Evolutionary conservation across 306 rosid species (phyloP), one percentile per base, ranked within the genome.

Genomic region (Cicer yamashitae): DNA sequence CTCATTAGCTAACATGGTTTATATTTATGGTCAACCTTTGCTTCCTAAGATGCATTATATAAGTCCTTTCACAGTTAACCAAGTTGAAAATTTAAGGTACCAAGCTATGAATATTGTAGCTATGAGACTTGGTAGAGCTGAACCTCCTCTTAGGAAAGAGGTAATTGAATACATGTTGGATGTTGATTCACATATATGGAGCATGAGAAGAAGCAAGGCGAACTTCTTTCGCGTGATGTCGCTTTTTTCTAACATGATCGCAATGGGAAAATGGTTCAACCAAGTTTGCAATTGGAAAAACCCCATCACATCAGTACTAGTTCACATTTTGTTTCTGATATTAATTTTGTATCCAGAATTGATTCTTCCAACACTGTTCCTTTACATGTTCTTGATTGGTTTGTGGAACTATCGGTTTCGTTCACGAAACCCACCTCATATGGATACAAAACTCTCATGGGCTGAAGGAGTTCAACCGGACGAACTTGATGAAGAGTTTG

Each of bases 181-280:
- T 71, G 91, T 90, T 15, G 99, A 94, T 81, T 94, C 99, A 8
- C 96, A 90, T 51, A 78, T 91, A 83, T 91, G 99, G 99, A 94
- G 99, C 80, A 92, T 94, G 97, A 89, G 99, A 76, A 88, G 96
- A 81, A 94, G 99, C 92, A 94, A 92, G 82, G 97, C 96, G 6
- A 94, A 94, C 84, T 94, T 94, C 87, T 90, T 91, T 11, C 91
- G 97, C 4, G 79, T 92, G 50, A 92, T 94, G 96, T 88, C 99
- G 0, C 86, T 94, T 46, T 80, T 94, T 65, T 89, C 99, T 0
- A 86, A 90, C 10, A 30, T 85, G 80, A 76, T 94, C 64, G 75
- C 88, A 1, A 78, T 85, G 79, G 82, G 92, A 20, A 74, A 85
- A 80, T 94, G 99, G 99, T 81, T 94, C 25, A 61, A 61, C 20